Evolutionary conservation across 495 filamentous ascomycete species (phyloP).

Genomic region (Baudoinia panamericana): DNA sequence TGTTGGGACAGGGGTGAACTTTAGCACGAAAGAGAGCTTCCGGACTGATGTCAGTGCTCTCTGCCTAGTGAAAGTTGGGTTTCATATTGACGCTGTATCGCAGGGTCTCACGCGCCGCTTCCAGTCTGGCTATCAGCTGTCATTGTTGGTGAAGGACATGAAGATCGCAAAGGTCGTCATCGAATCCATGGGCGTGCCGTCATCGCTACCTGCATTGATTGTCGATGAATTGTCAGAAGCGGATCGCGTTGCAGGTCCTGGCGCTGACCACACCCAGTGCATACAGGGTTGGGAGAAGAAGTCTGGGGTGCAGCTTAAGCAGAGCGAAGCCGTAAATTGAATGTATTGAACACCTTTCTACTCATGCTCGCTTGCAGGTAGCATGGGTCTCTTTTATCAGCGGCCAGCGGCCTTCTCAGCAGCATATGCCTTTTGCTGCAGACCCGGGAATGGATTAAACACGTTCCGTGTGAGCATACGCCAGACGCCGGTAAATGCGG

Average conservation of each 20-base stretch:
- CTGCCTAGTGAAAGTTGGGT: not conserved
- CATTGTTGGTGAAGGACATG: slow-evolving; percentile 16
- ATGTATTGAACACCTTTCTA: too few species aligned
- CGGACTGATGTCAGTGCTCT: slow-evolving; percentile 13
- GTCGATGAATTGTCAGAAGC: slow-evolving; percentile 6
- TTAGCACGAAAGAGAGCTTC: slow-evolving; percentile 18
- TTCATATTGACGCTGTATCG: not conserved
- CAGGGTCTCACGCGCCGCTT: slow-evolving; percentile 14
- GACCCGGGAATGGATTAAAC: too few species aligned
- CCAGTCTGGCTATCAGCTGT: slow-evolving; percentile 13
- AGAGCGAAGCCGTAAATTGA: too few species aligned
- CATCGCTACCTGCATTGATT: slow-evolving; percentile 7
- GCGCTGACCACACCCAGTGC: slow-evolving; percentile 13
- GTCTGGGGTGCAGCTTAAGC: slow-evolving; percentile 12
- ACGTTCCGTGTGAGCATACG: too few species aligned
- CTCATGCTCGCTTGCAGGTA: too few species aligned
- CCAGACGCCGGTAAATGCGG: too few species aligned
- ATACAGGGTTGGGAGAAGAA: slow-evolving; percentile 16
- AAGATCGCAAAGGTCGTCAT: slow-evolving; percentile 14
- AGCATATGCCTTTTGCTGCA: too few species aligned
- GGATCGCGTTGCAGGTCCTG: slow-evolving; percentile 13
- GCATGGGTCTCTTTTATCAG: too few species aligned
- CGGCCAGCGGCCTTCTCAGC: too few species aligned
- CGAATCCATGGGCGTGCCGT: slow-evolving; percentile 7
- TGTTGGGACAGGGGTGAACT: slow-evolving; percentile 18